These are phyloP conservation scores for Podaxis pistillaris DNA, from an alignment of 768 basidiomycete genomes.

Conservation along the genomic window DNA sequence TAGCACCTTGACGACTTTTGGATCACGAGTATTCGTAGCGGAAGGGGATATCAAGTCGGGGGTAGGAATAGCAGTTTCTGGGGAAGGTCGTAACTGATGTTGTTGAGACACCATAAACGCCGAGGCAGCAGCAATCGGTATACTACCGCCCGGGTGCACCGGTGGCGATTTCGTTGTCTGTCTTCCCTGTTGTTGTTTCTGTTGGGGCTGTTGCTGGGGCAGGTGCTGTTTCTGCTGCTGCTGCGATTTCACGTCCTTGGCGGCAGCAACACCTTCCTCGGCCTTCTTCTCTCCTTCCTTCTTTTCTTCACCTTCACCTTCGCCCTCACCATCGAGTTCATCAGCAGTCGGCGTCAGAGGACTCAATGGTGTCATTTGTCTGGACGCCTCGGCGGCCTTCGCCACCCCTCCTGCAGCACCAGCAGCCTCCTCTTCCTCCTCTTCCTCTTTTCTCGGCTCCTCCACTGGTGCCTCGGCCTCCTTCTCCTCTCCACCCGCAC, in stretches of 20 bases:
- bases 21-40: conserved; percentile 31
- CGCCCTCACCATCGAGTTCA: conserved; percentile 38
- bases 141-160: background rate
- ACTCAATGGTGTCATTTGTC: conserved; percentile 71
- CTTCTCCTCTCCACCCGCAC: conserved; percentile 32
- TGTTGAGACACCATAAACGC: conserved; percentile 8
- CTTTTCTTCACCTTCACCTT: conserved; percentile 19
- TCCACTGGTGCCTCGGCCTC: conserved; percentile 34
- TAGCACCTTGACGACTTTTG: conserved; percentile 60
- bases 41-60: conserved; percentile 24
- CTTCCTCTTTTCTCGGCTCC: conserved; percentile 32
- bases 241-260: background rate
- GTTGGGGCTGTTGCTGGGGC: background rate
- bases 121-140: conserved; percentile 1
- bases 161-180: conserved; percentile 4
- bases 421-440: conserved; percentile 33
- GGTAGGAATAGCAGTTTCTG: conserved; percentile 9
- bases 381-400: conserved; percentile 34
- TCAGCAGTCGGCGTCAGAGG: conserved; percentile 72
- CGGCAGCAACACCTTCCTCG: background rate
- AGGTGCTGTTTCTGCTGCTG: conserved; percentile 11
- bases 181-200: conserved; percentile 1
- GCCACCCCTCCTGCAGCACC: conserved; percentile 20
- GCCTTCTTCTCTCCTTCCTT: conserved; percentile 17
- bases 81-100: conserved; percentile 18